Evolutionary conservation across 2,329 filamentous ascomycete genomes (phyloP).

Genomic region (Fusarium sp.): DNA sequence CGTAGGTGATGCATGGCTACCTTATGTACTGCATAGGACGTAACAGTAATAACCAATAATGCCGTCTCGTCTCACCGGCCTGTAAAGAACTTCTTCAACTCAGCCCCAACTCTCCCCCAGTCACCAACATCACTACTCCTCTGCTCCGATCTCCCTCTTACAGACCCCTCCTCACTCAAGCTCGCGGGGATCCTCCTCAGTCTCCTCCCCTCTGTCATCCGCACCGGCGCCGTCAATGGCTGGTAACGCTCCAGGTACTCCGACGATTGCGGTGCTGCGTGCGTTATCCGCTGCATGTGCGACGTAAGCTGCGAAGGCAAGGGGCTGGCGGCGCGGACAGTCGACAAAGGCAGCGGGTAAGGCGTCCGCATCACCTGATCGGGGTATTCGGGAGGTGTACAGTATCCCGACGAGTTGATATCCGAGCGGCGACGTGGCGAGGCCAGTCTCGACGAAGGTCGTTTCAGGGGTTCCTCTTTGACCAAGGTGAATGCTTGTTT

Average conservation of each 20-base stretch:
- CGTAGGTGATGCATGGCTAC: background rate
- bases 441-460: slow-evolving; percentile 53
- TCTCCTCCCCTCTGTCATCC: slow-evolving; percentile 20
- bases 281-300: slow-evolving; percentile 20
- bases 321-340: slow-evolving; percentile 25
- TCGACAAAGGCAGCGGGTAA: slow-evolving; percentile 33
- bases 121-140: slow-evolving; percentile 15
- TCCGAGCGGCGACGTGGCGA: slow-evolving; percentile 33
- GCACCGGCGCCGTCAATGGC: slow-evolving; percentile 25
- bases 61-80: slow-evolving; percentile 24
- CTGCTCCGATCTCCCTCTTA: slow-evolving; percentile 10
- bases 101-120: slow-evolving; percentile 40
- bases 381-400: slow-evolving; percentile 48
- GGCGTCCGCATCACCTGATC: slow-evolving; percentile 27
- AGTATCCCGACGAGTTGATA: slow-evolving; percentile 44
- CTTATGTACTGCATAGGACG: background rate
- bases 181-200: slow-evolving; percentile 19
- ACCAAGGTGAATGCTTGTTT: slow-evolving; percentile 43
- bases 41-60: background rate
- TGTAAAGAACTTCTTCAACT: slow-evolving; percentile 43
- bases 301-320: slow-evolving; percentile 32
- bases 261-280: slow-evolving; percentile 44
- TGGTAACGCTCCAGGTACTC: slow-evolving; percentile 52
- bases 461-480: slow-evolving; percentile 54
- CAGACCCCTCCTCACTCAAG: slow-evolving; percentile 18